Evolutionary conservation across 768 basidiomycete species (phyloP).

Genomic region (Rhizopogon vinicolor): DNA sequence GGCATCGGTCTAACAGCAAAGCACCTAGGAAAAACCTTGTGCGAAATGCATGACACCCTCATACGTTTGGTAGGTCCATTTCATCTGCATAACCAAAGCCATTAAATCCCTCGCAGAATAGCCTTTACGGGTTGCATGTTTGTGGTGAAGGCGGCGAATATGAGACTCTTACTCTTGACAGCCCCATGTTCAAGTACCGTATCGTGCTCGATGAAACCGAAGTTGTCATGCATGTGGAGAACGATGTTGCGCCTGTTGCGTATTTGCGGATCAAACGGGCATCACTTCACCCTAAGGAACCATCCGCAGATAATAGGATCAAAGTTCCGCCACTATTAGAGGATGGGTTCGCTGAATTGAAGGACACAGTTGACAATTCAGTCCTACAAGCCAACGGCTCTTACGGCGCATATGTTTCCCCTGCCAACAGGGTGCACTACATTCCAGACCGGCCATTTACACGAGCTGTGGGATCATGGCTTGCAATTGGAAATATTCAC

Average conservation of each 20-base stretch:
- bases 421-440: neutral
- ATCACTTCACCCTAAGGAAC: conserved; percentile 50
- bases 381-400: neutral
- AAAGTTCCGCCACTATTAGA: conserved; percentile 50
- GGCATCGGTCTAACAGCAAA: conserved; percentile 80
- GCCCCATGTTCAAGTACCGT: conserved; percentile 78
- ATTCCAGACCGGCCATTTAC: conserved; percentile 10
- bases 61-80: conserved; percentile 54
- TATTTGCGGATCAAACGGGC: conserved; percentile 80
- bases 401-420: neutral
- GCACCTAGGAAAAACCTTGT: conserved; percentile 77
- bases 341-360: conserved; percentile 9
- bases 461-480: conserved; percentile 53
- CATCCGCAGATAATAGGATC: conserved; percentile 12
- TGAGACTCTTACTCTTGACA: conserved; percentile 88
- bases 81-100: neutral
- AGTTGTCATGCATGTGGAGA: conserved; percentile 74
- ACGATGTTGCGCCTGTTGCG: conserved; percentile 85
- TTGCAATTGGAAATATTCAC: conserved; percentile 60
- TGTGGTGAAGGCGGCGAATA: conserved; percentile 99
- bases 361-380: neutral
- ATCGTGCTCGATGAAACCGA: conserved; percentile 68
- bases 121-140: conserved; percentile 82
- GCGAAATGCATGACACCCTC: conserved; percentile 70
- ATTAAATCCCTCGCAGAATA: conserved; percentile 44